Conservation (phyloP, 768 basidiomycete species). For the Agrocybe pediades region DNA sequence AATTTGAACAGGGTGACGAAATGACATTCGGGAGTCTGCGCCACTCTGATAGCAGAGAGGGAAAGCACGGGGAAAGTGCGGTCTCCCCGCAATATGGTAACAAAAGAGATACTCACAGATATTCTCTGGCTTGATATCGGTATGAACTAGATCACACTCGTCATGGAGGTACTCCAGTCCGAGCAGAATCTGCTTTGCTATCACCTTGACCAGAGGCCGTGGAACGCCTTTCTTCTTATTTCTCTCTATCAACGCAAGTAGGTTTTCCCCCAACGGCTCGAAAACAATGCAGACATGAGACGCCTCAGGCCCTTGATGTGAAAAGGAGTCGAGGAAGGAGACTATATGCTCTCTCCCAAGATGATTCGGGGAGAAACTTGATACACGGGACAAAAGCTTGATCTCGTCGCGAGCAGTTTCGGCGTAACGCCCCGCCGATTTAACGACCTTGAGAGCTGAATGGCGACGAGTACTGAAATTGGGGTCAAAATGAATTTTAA, state of each 20-base stretch:
- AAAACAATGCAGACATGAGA: constrained; percentile 91
- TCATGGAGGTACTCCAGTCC: constrained; percentile 92
- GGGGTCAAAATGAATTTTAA: constrained; percentile 12
- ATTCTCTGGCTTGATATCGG: constrained; percentile 95
- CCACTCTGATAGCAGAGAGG: constrained; percentile 7
- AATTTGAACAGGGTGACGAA: constrained; percentile 11
- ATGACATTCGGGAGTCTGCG: constrained; percentile 6
- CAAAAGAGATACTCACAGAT: constrained; percentile 64
- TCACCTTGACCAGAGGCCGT: constrained; percentile 77
- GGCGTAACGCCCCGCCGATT: constrained; percentile 92
- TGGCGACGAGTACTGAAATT: constrained; percentile 63
- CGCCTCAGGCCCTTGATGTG: constrained; percentile 70
- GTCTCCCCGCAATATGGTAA: constrained; percentile 4
- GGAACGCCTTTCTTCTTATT: constrained; percentile 86
- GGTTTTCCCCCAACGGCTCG: constrained; percentile 80
- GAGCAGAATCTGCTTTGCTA: constrained; percentile 83
- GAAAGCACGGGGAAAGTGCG: constrained; percentile 5
- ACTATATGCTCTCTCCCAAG: constrained; percentile 82
- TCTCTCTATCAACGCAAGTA: constrained; percentile 73
- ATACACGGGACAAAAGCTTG: constrained; percentile 80
- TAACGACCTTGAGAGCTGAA: constrained; percentile 93
- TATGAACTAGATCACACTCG: constrained; percentile 91
- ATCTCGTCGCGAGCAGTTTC: constrained; percentile 98
- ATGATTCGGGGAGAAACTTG: constrained; percentile 70
- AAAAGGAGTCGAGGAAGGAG: constrained; percentile 89